These are phyloP conservation scores for Chalciporus pseudorubinellus DNA, from an alignment of 768 basidiomycete species.

Conservation along the genomic window DNA sequence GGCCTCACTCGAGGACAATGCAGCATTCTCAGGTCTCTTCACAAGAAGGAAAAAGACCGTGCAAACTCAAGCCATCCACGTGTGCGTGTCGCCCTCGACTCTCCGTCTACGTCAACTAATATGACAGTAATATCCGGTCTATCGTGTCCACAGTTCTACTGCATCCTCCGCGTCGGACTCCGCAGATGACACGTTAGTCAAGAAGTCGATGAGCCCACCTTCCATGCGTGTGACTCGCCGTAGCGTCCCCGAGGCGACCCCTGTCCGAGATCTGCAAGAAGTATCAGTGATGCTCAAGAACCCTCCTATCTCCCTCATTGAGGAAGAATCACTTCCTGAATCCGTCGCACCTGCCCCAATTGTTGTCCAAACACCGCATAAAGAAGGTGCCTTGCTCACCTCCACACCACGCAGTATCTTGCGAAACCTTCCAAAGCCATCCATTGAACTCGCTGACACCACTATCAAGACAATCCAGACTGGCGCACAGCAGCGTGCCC, in stretches of 20 bases:
- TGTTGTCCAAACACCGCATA: constrained; percentile 13
- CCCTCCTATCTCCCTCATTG: constrained; percentile 39
- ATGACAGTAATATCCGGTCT: not conserved
- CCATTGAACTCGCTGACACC: constrained; percentile 20
- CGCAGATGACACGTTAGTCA: constrained; percentile 13
- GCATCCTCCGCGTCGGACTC: constrained; percentile 17
- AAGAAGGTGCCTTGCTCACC: constrained; percentile 15
- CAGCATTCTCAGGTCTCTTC: constrained; percentile 56
- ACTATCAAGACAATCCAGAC: constrained; percentile 22
- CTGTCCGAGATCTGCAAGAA: constrained; percentile 47
- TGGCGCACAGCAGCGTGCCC: constrained; percentile 17
- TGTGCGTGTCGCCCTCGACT: constrained; percentile 9
- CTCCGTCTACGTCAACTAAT: not conserved
- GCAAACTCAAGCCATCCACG: constrained; percentile 8
- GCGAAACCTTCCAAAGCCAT: constrained; percentile 19
- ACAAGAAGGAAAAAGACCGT: constrained; percentile 36
- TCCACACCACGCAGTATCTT: constrained; percentile 31
- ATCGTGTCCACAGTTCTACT: constrained; percentile 11
- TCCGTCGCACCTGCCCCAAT: not conserved
- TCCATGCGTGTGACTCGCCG: constrained; percentile 23
- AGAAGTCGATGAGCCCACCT: constrained; percentile 15
- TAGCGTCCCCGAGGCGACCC: constrained; percentile 41
- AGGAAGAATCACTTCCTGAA: constrained; percentile 7
- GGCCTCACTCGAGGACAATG: constrained; percentile 52
- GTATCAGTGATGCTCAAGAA: constrained; percentile 54